These are phyloP conservation scores for Rhizomucor pusillus DNA, from an alignment of 371 early-diverging fungal genomes.

Conservation along the genomic window DNA sequence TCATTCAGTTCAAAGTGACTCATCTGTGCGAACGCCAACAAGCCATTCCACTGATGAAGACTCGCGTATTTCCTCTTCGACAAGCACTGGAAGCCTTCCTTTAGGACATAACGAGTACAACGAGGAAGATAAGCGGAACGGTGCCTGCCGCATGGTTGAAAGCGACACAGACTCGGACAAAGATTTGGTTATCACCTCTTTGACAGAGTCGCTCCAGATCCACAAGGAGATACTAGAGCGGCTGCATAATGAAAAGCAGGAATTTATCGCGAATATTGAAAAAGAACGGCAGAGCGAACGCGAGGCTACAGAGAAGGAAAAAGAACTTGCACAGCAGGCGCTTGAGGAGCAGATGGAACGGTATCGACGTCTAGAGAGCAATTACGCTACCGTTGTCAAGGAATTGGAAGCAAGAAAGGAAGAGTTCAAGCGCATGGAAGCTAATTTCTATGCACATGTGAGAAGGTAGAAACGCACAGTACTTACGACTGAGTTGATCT, in stretches of 20 bases:
- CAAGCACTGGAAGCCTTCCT: not conserved
- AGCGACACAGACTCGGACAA: conserved; percentile 33
- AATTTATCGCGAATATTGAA: conserved; percentile 16
- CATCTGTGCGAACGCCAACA: not conserved
- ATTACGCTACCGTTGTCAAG: conserved; percentile 11
- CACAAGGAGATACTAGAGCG: conserved; percentile 43
- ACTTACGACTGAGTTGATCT: not conserved
- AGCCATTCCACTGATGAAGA: not conserved
- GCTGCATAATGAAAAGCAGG: conserved; percentile 36
- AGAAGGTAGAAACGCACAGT: conserved; percentile 6
- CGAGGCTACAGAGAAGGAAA: conserved; percentile 11
- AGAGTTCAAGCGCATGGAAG: conserved; percentile 35
- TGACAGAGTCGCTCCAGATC: conserved; percentile 38
- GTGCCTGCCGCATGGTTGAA: not conserved
- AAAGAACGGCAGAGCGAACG: conserved; percentile 24
- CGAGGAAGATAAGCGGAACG: conserved; percentile 6
- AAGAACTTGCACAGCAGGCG: conserved; percentile 11
- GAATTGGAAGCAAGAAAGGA: conserved; percentile 36
- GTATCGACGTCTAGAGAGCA: conserved; percentile 22
- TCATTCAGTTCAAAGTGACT: too few species aligned
- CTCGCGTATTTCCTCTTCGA: conserved; percentile 1
- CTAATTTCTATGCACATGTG: conserved; percentile 41
- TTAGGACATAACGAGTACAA: conserved; percentile 3
- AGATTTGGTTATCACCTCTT: conserved; percentile 36
- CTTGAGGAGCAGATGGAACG: conserved; percentile 20